Percentiles rank a stretch among this genome's conserved stretches.
phyloP scores from a whole-genome alignment of 225 moss, liverwort and hornwort species.

The Lunularia cruciata region DNA sequence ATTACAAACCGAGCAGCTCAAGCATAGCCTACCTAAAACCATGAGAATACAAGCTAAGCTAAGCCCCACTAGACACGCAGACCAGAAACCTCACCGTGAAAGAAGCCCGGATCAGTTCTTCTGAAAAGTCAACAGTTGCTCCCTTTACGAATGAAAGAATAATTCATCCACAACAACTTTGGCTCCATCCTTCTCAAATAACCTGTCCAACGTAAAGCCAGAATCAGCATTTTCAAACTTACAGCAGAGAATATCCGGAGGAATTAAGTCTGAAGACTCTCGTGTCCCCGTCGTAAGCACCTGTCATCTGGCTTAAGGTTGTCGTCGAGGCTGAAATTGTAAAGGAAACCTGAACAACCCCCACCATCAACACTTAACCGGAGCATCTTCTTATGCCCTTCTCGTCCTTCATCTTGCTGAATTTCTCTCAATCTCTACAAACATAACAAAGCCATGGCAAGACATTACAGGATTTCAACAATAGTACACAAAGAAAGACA shows the following conservation, averaged over 20 bases:
- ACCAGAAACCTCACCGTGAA: slow-evolving; percentile 57
- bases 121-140: slow-evolving; percentile 81
- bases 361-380: slow-evolving; percentile 93
- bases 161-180: slow-evolving; percentile 84
- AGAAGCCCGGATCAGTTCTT: slow-evolving; percentile 91
- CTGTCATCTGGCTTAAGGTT: slow-evolving; percentile 80
- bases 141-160: slow-evolving; percentile 80
- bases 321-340: slow-evolving; percentile 78
- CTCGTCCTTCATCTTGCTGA: slow-evolving; percentile 66
- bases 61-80: too few relatives aligned
- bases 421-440: slow-evolving; percentile 75
- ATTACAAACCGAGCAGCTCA: neutral
- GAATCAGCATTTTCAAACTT: too few relatives aligned
- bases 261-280: too few relatives aligned
- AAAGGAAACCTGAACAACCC: slow-evolving; percentile 91
- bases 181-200: slow-evolving; percentile 70
- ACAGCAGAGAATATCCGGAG: too few relatives aligned
- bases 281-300: too few relatives aligned
- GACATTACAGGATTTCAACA: too few relatives aligned
- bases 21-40: too few relatives aligned
- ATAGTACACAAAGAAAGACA: too few relatives aligned
- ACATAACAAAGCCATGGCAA: too few relatives aligned
- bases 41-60: too few relatives aligned
- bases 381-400: slow-evolving; percentile 64
- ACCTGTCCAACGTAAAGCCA: slow-evolving; percentile 50